Evolutionary conservation across 345 rosid genomes (phyloP).

Genomic region (Salix purpurea): DNA sequence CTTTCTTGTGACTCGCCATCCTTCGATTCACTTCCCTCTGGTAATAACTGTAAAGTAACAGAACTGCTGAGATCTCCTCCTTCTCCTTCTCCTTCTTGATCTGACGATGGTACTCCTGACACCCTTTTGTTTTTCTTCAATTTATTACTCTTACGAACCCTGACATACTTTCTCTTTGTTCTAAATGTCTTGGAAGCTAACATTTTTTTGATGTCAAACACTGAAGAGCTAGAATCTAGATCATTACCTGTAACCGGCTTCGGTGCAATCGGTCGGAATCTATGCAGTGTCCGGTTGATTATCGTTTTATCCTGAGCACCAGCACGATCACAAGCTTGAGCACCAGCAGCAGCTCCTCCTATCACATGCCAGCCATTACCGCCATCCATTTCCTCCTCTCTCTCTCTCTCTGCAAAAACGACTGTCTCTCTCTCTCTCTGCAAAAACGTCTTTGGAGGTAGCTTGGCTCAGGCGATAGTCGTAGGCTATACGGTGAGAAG

Average conservation of each 20-base stretch:
- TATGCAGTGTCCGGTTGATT: conserved; percentile 55
- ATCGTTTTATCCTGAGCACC: conserved; percentile 38
- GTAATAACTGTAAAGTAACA: conserved; percentile 49
- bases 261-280: conserved; percentile 90
- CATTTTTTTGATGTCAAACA: conserved; percentile 16
- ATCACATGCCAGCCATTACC: conserved; percentile 18
- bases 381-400: neutral
- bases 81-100: conserved; percentile 3
- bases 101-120: neutral
- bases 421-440: neutral
- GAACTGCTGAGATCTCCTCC: neutral
- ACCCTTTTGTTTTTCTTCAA: conserved; percentile 17
- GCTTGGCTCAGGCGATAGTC: conserved; percentile 3
- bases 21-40: conserved; percentile 18
- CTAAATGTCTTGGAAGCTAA: conserved; percentile 26
- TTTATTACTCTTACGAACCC: conserved; percentile 44
- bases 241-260: conserved; percentile 45
- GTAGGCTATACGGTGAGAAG: neutral
- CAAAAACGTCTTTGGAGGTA: neutral
- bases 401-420: neutral
- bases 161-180: conserved; percentile 67
- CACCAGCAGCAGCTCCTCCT: neutral
- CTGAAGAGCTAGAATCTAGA: conserved; percentile 7
- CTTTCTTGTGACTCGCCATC: neutral
- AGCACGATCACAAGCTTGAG: neutral